Evolutionary conservation across 2,329 filamentous ascomycete species (phyloP).

Genomic region (Fusarium sp.): DNA sequence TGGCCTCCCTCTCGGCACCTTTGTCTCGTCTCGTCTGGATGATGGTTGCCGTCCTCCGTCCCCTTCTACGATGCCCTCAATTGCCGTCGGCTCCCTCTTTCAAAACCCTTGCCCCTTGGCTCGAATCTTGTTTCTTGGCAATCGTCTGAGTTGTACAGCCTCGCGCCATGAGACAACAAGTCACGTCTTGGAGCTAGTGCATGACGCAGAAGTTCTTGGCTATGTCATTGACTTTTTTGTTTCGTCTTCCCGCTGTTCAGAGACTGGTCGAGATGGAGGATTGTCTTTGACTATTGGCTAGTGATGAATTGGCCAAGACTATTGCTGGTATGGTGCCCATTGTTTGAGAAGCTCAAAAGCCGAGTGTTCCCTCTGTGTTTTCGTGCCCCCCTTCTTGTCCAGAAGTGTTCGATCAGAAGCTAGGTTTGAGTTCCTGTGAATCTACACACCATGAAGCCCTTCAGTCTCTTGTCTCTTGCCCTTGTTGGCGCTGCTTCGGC

Average conservation of each 20-base stretch:
- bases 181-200: constrained; percentile 26
- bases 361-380: neutral
- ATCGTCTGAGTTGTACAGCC: constrained; percentile 19
- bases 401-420: neutral
- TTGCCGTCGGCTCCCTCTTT: neutral
- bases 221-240: constrained; percentile 41
- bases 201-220: constrained; percentile 31
- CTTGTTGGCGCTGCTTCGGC: constrained; percentile 34
- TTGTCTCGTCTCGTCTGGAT: neutral
- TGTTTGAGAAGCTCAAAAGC: constrained; percentile 16
- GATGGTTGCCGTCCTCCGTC: neutral
- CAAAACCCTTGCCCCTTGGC: constrained; percentile 5
- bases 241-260: neutral
- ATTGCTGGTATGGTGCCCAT: neutral
- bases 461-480: constrained; percentile 34
- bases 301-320: constrained; percentile 15
- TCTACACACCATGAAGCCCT: constrained; percentile 39
- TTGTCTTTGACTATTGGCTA: constrained; percentile 27
- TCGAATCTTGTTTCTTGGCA: constrained; percentile 21
- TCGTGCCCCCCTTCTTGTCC: neutral
- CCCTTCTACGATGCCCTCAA: constrained; percentile 18
- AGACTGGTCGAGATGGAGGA: constrained; percentile 17
- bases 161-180: neutral
- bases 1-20: neutral
- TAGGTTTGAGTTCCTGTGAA: constrained; percentile 1